A percentile compares a stretch with the other conserved stretches of the same genome.
These are phyloP conservation scores for Dactylellina cionopaga DNA, from an alignment of 2,329 filamentous ascomycete species.

Conservation along the genomic window DNA sequence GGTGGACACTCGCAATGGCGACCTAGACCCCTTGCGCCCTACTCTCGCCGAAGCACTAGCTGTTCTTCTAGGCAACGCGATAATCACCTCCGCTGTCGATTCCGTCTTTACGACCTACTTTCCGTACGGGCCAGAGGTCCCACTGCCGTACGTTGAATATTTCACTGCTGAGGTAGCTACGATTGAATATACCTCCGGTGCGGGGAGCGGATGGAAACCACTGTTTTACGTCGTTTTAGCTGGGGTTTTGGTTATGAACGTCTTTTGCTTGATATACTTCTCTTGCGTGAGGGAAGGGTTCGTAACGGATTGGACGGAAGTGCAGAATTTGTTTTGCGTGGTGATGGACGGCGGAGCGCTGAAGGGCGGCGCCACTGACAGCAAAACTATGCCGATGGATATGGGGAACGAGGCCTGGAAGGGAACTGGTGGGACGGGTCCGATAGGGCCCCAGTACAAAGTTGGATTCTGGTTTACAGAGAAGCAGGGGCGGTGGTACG, in stretches of 20 bases:
- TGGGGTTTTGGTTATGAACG: conserved; percentile 74
- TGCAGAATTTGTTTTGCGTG: conserved; percentile 73
- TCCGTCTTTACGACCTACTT: conserved; percentile 71
- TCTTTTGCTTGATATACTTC: conserved; percentile 73
- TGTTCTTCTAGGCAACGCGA: conserved; percentile 73
- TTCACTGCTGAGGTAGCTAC: conserved; percentile 74
- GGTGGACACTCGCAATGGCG: conserved; percentile 58
- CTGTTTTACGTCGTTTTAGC: conserved; percentile 75
- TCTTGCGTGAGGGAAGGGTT: conserved; percentile 68
- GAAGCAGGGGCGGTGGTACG: conserved; percentile 40
- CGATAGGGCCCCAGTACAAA: conserved; percentile 42
- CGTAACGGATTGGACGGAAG: conserved; percentile 81
- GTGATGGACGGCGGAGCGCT: conserved; percentile 45
- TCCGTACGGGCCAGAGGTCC: conserved; percentile 61
- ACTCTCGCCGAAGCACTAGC: conserved; percentile 78
- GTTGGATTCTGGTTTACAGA: conserved; percentile 51
- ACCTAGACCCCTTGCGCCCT: conserved; percentile 67
- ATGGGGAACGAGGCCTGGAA: conserved; percentile 19
- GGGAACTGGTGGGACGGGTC: conserved; percentile 40
- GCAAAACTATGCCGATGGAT: background rate
- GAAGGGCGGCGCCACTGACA: background rate
- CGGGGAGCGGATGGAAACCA: conserved; percentile 70
- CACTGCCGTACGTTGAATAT: conserved; percentile 61
- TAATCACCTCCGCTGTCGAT: conserved; percentile 70
- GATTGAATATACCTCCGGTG: conserved; percentile 76